These are phyloP conservation scores for Mrakia gelida DNA, from an alignment of 768 basidiomycete genomes.

Conservation along the genomic window DNA sequence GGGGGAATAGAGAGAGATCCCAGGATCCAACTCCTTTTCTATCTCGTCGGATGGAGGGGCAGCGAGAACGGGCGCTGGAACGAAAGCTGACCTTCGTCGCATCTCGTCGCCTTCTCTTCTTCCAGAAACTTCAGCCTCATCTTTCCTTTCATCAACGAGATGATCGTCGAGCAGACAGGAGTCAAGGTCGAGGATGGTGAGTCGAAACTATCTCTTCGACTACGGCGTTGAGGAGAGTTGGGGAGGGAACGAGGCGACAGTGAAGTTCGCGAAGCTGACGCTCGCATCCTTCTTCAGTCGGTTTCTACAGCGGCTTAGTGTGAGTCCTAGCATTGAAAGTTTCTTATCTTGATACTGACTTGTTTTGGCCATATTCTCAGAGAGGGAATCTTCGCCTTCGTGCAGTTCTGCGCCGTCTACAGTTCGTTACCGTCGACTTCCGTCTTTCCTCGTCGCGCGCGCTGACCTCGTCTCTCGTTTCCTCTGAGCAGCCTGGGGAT, in stretches of 20 bases:
- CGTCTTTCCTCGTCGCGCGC: background rate
- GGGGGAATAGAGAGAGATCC: too few relatives aligned
- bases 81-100: background rate
- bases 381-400: constrained; percentile 21
- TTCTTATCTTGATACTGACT: too few relatives aligned
- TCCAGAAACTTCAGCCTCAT: constrained; percentile 19
- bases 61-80: background rate
- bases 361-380: too few relatives aligned
- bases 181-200: constrained; percentile 6
- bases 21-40: too few relatives aligned
- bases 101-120: background rate
- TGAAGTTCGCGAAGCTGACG: background rate
- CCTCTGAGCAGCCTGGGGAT: background rate
- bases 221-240: background rate
- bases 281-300: constrained; percentile 2
- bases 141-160: constrained; percentile 31
- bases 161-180: constrained; percentile 20
- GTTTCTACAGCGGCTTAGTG: constrained; percentile 26
- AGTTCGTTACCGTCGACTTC: background rate
- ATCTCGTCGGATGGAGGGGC: too few relatives aligned
- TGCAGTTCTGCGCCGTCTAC: constrained; percentile 5
- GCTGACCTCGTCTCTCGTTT: background rate
- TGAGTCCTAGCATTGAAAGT: too few relatives aligned
- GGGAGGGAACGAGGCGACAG: too few relatives aligned
- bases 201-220: background rate